Conservation (phyloP, 2,329 filamentous ascomycete species). For the Trichoderma brevicompactum region DNA sequence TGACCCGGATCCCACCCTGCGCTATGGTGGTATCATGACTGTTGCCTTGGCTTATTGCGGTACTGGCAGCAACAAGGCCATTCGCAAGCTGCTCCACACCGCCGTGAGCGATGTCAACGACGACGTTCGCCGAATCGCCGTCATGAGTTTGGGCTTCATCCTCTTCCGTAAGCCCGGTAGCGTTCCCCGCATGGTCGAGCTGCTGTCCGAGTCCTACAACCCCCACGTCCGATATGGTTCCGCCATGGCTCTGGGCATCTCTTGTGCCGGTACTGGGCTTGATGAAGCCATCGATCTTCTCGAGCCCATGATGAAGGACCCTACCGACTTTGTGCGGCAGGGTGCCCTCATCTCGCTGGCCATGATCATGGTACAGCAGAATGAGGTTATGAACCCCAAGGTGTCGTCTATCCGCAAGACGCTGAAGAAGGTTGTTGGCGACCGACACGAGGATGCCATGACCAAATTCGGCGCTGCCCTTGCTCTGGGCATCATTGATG, state of each 20-base stretch:
- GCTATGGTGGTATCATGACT: slow-evolving; percentile 99
- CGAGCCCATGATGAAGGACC: slow-evolving; percentile 99
- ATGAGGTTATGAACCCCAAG: slow-evolving; percentile 98
- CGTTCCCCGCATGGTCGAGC: slow-evolving; percentile 97
- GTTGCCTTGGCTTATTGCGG: slow-evolving; percentile 97
- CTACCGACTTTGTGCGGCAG: slow-evolving; percentile 96
- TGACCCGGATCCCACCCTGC: slow-evolving; percentile 89
- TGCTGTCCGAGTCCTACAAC: slow-evolving; percentile 98
- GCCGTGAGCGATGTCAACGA: slow-evolving; percentile 98
- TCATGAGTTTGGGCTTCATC: slow-evolving; percentile 98
- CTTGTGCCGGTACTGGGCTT: slow-evolving; percentile 92
- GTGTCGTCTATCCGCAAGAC: slow-evolving; percentile 89
- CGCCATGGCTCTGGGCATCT: slow-evolving; percentile 97
- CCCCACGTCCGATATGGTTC: slow-evolving; percentile 97
- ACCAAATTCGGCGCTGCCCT: slow-evolving; percentile 97
- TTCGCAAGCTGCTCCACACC: slow-evolving; percentile 91
- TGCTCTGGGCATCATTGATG: slow-evolving; percentile 95
- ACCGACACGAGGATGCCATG: slow-evolving; percentile 98
- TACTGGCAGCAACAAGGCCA: slow-evolving; percentile 97
- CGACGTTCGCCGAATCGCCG: slow-evolving; percentile 91
- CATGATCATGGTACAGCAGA: slow-evolving; percentile 99
- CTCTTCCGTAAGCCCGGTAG: slow-evolving; percentile 97
- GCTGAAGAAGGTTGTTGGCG: slow-evolving; percentile 88
- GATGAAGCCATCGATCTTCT: slow-evolving; percentile 96
- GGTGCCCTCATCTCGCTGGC: slow-evolving; percentile 90